A percentile compares a stretch with the other conserved stretches of the same genome.
Evolutionary conservation across 139 green algal genomes (phyloP).

Genomic region (Chlorella sp.): DNA sequence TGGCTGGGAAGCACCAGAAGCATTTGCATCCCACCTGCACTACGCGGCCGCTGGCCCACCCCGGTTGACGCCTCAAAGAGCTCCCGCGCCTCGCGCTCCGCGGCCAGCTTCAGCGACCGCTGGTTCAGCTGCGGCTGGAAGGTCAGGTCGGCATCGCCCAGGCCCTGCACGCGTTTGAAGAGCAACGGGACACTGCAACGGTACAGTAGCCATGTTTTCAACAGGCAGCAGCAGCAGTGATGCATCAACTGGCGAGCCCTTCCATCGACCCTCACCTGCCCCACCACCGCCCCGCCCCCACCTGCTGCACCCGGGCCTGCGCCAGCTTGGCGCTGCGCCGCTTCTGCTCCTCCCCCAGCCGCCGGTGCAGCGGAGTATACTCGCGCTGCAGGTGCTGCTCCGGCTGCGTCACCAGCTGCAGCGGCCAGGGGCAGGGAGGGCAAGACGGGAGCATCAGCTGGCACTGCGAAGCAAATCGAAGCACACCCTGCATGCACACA

Average conservation of each 20-base stretch:
- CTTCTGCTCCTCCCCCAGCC: constrained; percentile 40
- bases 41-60: background rate
- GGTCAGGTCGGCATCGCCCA: constrained; percentile 36
- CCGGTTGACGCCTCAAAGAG: background rate
- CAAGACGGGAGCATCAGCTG: background rate
- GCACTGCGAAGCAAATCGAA: background rate
- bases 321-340: constrained; percentile 38
- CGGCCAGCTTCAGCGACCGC: constrained; percentile 37
- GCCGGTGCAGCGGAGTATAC: constrained; percentile 39
- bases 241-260: background rate
- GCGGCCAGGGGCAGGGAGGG: too few species aligned
- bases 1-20: too few species aligned
- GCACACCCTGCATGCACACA: too few species aligned
- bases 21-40: background rate
- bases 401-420: constrained; percentile 17
- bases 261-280: background rate
- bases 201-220: background rate
- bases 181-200: too few species aligned
- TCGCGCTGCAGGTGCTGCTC: background rate
- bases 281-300: background rate
- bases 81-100: constrained; percentile 29
- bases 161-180: background rate
- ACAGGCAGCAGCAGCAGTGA: background rate
- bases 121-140: constrained; percentile 50
- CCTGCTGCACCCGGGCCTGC: constrained; percentile 15